Evolutionary conservation across 208 protist genomes (phyloP).

Genomic region (Acanthamoeba castellanii): DNA sequence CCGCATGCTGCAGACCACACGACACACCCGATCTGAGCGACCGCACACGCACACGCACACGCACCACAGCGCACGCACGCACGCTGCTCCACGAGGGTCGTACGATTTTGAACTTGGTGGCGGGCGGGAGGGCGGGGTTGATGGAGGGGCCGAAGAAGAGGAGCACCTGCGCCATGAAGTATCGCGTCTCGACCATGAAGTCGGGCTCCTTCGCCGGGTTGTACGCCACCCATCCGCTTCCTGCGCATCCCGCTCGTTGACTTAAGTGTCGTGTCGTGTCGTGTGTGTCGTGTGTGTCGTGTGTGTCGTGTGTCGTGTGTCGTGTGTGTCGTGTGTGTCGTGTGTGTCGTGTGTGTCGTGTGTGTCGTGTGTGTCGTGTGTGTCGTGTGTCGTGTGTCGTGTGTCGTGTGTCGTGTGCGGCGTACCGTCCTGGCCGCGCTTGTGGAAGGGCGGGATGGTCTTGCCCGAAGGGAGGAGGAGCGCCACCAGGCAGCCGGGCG

Average conservation of each 20-base stretch:
- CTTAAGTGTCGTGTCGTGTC: background rate
- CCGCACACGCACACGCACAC: background rate
- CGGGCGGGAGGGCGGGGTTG: constrained; percentile 9
- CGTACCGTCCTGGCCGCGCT: background rate
- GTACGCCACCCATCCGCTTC: constrained; percentile 35
- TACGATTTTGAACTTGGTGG: background rate
- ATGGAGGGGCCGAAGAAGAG: background rate
- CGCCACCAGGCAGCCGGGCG: background rate
- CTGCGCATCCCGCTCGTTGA: background rate
- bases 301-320: no score
- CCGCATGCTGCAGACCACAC: background rate
- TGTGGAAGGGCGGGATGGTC: constrained; percentile 3
- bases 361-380: no score
- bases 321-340: no score
- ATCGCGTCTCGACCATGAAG: background rate
- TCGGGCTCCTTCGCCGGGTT: background rate
- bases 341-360: background rate
- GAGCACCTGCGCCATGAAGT: background rate
- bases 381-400: no score
- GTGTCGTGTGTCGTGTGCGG: no score
- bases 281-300: no score
- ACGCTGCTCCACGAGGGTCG: background rate
- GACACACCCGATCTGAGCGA: background rate
- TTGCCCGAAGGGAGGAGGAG: background rate
- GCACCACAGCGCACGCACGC: no score